Base-by-base conservation (phyloP, 257 asterid genomes). In the Linderniella brevidens region DNA sequence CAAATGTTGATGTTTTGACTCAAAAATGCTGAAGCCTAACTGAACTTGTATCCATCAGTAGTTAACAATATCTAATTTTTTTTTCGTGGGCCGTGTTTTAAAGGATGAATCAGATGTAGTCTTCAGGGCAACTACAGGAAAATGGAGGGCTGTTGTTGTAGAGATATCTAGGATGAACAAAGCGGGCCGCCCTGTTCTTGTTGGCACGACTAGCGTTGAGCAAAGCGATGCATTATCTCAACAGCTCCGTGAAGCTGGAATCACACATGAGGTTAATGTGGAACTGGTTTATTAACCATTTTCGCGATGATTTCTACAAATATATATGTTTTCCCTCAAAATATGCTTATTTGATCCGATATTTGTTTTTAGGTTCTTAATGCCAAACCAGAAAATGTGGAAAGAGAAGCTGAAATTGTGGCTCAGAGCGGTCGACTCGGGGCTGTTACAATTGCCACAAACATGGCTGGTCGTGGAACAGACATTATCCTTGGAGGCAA, bases 391-490 rank as follows among this genome's bases (percentile, higher is more conserved):
- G 98, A 90, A 69, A 90, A 90, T 65, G 98, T 90, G 76, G 98
- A 90, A 69, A 71, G 98, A 70, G 98, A 90, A 74, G 98, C 98
- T 67, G 98, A 90, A 78, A 90, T 90, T 77, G 94, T 90, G 64
- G 94, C 96, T 62, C 98, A 90, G 63, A 90, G 98, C 69, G 98
- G 98, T 57, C 95, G 98, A 56, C 77, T 79, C 51, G 96, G 98
- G 64, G 93, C 92, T 17, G 96, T 90, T 58, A 90, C 98, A 54
- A 90, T 90, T 67, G 98, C 98, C 42, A 90, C 98, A 51, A 90
- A 90, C 71, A 84, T 90, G 98, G 98, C 98, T 52, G 98, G 98
- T 51, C 96, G 98, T 62, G 98, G 98, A 17, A 90, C 98, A 9
- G 98, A 90, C 73, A 90, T 90, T 42, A 90, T 90, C 64, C 96